These are phyloP conservation scores for Pseudozyma pruni DNA, from an alignment of 1,284 basidiomycete genomes.

Conservation along the genomic window DNA sequence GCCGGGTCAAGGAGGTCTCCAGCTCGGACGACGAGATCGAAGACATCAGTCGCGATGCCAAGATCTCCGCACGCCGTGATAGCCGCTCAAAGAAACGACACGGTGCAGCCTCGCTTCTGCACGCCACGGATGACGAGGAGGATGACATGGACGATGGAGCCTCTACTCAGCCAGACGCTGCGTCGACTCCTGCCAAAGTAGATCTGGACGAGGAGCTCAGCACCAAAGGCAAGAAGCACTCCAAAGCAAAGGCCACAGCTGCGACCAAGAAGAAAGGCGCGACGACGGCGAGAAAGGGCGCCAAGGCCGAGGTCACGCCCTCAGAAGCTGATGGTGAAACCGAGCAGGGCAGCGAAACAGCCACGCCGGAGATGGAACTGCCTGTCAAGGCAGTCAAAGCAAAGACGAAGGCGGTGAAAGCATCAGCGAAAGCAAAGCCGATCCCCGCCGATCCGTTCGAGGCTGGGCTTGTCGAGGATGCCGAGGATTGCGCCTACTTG, in stretches of 20 bases:
- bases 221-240: conserved; percentile 19
- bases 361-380: conserved; percentile 12
- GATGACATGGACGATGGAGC: conserved; percentile 23
- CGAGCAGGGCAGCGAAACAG: conserved; percentile 21
- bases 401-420: conserved; percentile 19
- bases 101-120: conserved; percentile 20
- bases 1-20: not conserved
- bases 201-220: conserved; percentile 3
- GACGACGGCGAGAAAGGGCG: conserved; percentile 18
- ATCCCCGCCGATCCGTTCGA: conserved; percentile 72
- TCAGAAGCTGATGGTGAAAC: conserved; percentile 9
- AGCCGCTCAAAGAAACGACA: conserved; percentile 22
- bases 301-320: conserved; percentile 4
- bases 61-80: conserved; percentile 1
- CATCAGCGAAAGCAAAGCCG: conserved; percentile 18
- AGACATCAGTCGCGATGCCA: not conserved
- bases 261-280: conserved; percentile 14
- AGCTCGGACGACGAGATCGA: conserved; percentile 29
- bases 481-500: conserved; percentile 89
- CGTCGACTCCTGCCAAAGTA: conserved; percentile 10
- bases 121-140: conserved; percentile 26
- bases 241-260: conserved; percentile 14
- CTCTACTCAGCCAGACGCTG: conserved; percentile 8
- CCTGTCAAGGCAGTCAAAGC: conserved; percentile 10
- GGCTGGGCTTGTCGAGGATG: conserved; percentile 78